Conservation (phyloP, 148 eudicot species). For the Vaccinium corymbosum region DNA sequence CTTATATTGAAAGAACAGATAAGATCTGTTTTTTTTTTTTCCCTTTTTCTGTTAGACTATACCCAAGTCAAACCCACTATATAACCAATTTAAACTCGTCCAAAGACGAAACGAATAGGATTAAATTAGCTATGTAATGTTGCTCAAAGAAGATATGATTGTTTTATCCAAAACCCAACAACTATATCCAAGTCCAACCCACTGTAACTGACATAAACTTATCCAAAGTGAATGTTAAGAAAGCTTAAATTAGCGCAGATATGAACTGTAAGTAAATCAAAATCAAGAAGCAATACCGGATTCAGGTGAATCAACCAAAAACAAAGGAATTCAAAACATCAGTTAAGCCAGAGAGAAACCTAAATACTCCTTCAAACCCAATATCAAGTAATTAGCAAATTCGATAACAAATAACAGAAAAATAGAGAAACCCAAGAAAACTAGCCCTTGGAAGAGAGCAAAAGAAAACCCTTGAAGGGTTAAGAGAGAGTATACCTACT, state of each 20-base stretch:
- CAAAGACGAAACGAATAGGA: neutral
- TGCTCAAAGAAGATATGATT: neutral
- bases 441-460: neutral
- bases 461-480: neutral
- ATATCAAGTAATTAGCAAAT: neutral
- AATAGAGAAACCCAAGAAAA: neutral
- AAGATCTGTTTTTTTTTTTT: neutral
- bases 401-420: neutral
- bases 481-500: neutral
- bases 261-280: neutral
- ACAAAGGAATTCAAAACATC: neutral
- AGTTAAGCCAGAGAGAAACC: neutral
- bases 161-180: neutral
- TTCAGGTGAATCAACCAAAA: neutral
- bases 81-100: constrained; percentile 5
- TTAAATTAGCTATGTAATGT: neutral
- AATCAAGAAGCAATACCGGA: neutral
- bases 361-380: neutral
- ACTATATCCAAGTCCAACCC: neutral
- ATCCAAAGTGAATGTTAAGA: neutral
- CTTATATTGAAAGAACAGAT: constrained; percentile 7
- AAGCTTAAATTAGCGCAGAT: neutral
- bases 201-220: neutral
- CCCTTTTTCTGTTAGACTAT: neutral
- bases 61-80: constrained; percentile 19